phyloP scores from a whole-genome alignment of 257 asterid genomes.

The Vinca minor region DNA sequence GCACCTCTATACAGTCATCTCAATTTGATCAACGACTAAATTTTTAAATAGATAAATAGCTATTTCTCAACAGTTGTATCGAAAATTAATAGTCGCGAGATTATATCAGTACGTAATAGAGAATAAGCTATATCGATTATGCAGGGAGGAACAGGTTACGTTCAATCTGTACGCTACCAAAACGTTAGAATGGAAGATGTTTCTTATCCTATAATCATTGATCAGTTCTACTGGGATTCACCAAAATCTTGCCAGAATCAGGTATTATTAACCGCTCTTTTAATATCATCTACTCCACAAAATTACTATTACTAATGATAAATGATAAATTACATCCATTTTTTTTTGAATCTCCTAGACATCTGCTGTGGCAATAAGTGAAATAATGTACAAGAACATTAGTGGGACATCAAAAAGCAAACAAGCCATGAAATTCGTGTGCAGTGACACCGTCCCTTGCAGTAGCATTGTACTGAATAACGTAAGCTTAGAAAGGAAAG shows the following conservation, averaged over 20 bases:
- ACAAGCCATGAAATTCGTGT: slow-evolving; percentile 62
- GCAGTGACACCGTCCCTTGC: slow-evolving; percentile 77
- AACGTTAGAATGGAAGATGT: slow-evolving; percentile 75
- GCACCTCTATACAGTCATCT: no score
- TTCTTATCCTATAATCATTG: slow-evolving; percentile 79
- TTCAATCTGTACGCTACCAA: slow-evolving; percentile 50
- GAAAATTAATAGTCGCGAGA: no score
- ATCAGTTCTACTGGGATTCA: slow-evolving; percentile 90
- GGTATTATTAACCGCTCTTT: slow-evolving; percentile 29
- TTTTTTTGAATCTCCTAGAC: slow-evolving; percentile 36
- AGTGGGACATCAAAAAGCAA: slow-evolving; percentile 54
- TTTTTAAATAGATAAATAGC: no score
- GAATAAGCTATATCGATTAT: neutral
- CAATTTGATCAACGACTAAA: no score
- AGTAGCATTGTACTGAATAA: slow-evolving; percentile 53
- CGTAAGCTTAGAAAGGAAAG: slow-evolving; percentile 41
- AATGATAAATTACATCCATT: neutral
- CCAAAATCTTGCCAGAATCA: slow-evolving; percentile 65
- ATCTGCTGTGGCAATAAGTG: slow-evolving; percentile 66
- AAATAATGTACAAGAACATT: slow-evolving; percentile 49
- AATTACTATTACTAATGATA: no score
- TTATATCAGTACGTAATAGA: neutral
- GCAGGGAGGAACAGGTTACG: slow-evolving; percentile 90
- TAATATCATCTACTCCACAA: no score
- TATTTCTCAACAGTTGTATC: no score